These are phyloP conservation scores for Ophiostoma himal-ulmi DNA, from an alignment of 2,329 filamentous ascomycete genomes.

Conservation along the genomic window DNA sequence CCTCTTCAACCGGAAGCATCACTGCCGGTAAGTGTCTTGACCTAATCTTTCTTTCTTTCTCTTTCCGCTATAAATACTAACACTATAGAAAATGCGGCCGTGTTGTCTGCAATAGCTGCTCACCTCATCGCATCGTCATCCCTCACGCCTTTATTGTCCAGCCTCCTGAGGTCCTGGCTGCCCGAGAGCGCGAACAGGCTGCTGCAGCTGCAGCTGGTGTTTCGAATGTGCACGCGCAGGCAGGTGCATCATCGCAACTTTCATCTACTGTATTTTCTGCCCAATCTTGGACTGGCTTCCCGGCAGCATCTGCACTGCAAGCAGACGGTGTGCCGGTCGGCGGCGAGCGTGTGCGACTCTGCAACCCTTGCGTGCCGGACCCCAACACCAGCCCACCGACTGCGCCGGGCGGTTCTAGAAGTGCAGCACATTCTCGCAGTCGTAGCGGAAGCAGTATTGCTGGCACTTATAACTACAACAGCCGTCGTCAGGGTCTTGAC, in stretches of 20 bases:
- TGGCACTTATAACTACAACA: slow-evolving; percentile 27
- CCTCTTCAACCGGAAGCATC: slow-evolving; percentile 84
- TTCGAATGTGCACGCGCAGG: not conserved
- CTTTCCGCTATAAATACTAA: not conserved
- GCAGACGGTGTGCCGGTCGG: slow-evolving; percentile 37
- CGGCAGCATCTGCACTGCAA: not conserved
- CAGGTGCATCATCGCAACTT: not conserved
- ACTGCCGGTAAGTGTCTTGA: slow-evolving; percentile 64
- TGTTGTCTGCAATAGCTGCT: slow-evolving; percentile 85
- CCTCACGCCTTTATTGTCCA: slow-evolving; percentile 88
- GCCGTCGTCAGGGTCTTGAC: slow-evolving; percentile 25
- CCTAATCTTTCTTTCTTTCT: not conserved
- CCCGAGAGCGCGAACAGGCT: not conserved
- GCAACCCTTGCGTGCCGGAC: slow-evolving; percentile 58
- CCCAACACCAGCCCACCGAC: slow-evolving; percentile 52
- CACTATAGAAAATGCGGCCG: slow-evolving; percentile 72
- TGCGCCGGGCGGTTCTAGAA: not conserved
- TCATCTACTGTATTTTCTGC: not conserved
- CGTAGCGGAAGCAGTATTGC: slow-evolving; percentile 12
- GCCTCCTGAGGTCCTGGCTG: slow-evolving; percentile 47
- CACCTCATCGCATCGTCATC: slow-evolving; percentile 90
- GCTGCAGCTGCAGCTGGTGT: not conserved
- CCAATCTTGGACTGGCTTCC: not conserved
- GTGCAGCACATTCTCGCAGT: slow-evolving; percentile 9
- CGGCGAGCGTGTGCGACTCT: slow-evolving; percentile 54